phyloP scores from a whole-genome alignment of 805 yeast genomes.

The Lachancea waltii region DNA sequence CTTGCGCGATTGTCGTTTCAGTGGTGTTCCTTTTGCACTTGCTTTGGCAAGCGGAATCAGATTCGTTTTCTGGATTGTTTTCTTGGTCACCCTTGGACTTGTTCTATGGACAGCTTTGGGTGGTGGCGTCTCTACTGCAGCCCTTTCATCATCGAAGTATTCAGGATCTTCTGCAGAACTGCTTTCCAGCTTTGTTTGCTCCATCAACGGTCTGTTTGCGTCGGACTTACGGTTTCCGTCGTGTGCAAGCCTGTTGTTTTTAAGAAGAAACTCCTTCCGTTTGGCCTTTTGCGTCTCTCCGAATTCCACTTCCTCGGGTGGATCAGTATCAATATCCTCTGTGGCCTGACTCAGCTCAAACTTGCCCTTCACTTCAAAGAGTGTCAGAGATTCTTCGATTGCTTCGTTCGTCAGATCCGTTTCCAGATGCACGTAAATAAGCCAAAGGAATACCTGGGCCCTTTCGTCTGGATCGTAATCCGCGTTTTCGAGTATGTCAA shows the following conservation, averaged over 20 bases:
- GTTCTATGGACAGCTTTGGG: not conserved
- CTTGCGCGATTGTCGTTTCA: slow-evolving; percentile 3
- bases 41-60: slow-evolving; percentile 3
- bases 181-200: slow-evolving; percentile 6
- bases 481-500: slow-evolving; percentile 66
- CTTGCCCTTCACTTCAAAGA: slow-evolving; percentile 15
- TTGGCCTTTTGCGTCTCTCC: slow-evolving; percentile 24
- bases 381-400: slow-evolving; percentile 27
- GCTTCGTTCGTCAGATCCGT: slow-evolving; percentile 53
- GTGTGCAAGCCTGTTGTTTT: slow-evolving; percentile 7
- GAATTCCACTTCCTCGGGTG: slow-evolving; percentile 24
- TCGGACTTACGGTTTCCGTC: slow-evolving; percentile 1
- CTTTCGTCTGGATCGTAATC: slow-evolving; percentile 57
- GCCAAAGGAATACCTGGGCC: slow-evolving; percentile 74
- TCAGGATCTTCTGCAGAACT: slow-evolving; percentile 5
- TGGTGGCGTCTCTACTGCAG: not conserved
- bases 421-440: slow-evolving; percentile 73
- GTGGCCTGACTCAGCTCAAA: slow-evolving; percentile 14
- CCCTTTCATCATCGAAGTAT: slow-evolving; percentile 3
- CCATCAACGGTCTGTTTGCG: slow-evolving; percentile 6
- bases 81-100: not conserved
- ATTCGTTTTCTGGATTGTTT: not conserved
- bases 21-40: not conserved
- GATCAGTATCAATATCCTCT: slow-evolving; percentile 23
- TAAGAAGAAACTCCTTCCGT: slow-evolving; percentile 22